Base-by-base conservation (phyloP, 108 stramenopile species). In the Cyclostephanos invisitatus region DNA sequence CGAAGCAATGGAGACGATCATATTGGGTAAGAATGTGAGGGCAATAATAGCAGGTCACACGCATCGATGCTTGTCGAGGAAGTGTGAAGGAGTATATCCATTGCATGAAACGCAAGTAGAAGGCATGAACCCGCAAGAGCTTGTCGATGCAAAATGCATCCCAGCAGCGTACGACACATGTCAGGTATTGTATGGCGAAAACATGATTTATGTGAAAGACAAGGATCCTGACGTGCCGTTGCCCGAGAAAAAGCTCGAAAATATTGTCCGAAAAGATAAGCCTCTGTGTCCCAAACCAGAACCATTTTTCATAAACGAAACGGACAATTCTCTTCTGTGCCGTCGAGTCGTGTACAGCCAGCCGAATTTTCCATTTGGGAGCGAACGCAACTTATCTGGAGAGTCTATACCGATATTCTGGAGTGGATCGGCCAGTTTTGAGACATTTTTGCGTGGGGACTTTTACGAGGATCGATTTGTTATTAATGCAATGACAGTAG, bases 351-450 rank as follows among this genome's bases (percentile, higher is more conserved):
- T 60, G 22, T 81, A 77, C 32, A 73, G 71, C 44, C 32, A 77
- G 15, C 65, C 70, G 0, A 67, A 72, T 47, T 81, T 81, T 53
- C 80, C 80, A 20, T 77, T 62, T 59, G 54, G 25, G 1, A 62
- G 58, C 36, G 51, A 71, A 5, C 29, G 50, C 32, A 59, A 73
- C n/a, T 40, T 37, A 40, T 18, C 18, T 5, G 56, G 56, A 44
- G 75, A 77, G 64, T 42, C 65, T 2, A 81, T 81, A 22, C 80
- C 80, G 3, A 77, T 81, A 36, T 81, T 77, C 61, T 81, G 76
- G 75, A 73, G 71, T 62, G 80, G 80, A 14, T 81, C 80, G 10
- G 55, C 75, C 6, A 73, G 70, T 29, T 81, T 81, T 71, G 71
- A 81, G 72, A 77, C 80, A 21, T 81, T 81, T 53, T 21, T 81